Evolutionary conservation across 495 filamentous ascomycete genomes (phyloP).

Genomic region (Lineolata rhizophorae): DNA sequence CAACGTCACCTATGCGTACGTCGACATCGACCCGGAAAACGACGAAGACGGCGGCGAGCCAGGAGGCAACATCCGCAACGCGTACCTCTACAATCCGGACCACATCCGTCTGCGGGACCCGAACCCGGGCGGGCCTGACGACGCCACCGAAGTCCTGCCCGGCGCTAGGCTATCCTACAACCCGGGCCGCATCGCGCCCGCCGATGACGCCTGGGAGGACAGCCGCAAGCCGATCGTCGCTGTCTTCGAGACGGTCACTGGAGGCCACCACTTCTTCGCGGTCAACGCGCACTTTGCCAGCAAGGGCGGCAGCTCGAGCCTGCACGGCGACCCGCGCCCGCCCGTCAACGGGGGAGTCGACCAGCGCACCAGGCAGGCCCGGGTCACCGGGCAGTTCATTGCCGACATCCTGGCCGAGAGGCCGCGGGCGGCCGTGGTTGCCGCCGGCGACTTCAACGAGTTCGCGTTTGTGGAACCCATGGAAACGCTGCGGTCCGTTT

Average conservation of each 20-base stretch:
- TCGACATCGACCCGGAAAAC: slow-evolving; percentile 25
- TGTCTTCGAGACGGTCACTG: slow-evolving; percentile 27
- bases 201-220: slow-evolving; percentile 26
- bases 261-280: slow-evolving; percentile 27
- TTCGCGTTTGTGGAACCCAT: slow-evolving; percentile 32
- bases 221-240: slow-evolving; percentile 37
- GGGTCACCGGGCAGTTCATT: slow-evolving; percentile 23
- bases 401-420: slow-evolving; percentile 22
- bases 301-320: slow-evolving; percentile 32
- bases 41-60: slow-evolving; percentile 32
- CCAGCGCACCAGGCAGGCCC: slow-evolving; percentile 23
- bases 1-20: slow-evolving; percentile 23
- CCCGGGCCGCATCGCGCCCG: slow-evolving; percentile 34
- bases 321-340: slow-evolving; percentile 35
- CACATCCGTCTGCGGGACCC: slow-evolving; percentile 26
- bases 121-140: slow-evolving; percentile 21
- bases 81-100: slow-evolving; percentile 34
- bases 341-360: slow-evolving; percentile 35
- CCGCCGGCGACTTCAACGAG: slow-evolving; percentile 41
- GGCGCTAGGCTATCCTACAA: slow-evolving; percentile 30
- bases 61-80: slow-evolving; percentile 41
- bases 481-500: slow-evolving; percentile 19
- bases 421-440: slow-evolving; percentile 22
- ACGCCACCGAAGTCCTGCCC: slow-evolving; percentile 25
- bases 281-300: slow-evolving; percentile 35